phyloP scores from a whole-genome alignment of 345 rosid genomes.

The Punica granatum region DNA sequence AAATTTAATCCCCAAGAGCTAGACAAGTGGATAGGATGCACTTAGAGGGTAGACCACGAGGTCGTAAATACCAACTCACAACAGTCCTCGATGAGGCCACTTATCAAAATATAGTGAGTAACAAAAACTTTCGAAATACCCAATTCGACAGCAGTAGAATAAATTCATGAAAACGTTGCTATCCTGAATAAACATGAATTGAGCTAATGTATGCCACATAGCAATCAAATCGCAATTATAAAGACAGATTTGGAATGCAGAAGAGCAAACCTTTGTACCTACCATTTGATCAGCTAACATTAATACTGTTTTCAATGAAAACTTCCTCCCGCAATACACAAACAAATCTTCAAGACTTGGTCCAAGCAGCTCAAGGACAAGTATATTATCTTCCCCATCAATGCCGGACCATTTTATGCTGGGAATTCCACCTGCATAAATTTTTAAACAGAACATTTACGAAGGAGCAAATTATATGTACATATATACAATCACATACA shows the following conservation, averaged over 20 bases:
- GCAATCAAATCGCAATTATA: background rate
- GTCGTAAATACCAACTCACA: too few species aligned
- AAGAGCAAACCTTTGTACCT: background rate
- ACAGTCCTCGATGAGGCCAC: too few species aligned
- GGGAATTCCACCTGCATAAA: slow-evolving; percentile 66
- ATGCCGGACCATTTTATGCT: slow-evolving; percentile 78
- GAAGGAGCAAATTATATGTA: background rate
- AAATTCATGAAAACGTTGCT: background rate
- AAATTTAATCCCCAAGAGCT: background rate
- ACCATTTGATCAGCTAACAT: slow-evolving; percentile 98
- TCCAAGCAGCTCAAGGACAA: slow-evolving; percentile 83
- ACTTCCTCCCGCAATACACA: slow-evolving; percentile 83
- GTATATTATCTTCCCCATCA: slow-evolving; percentile 67
- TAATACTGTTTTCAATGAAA: slow-evolving; percentile 78
- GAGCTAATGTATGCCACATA: background rate
- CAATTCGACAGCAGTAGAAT: background rate
- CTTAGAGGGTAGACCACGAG: too few species aligned
- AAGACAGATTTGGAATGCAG: background rate
- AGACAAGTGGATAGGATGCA: too few species aligned
- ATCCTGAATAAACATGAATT: too few species aligned
- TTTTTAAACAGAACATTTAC: background rate
- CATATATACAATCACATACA: too few species aligned
- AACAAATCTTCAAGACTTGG: slow-evolving; percentile 94
- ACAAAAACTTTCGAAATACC: background rate
- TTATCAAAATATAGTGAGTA: too few species aligned